Base-by-base conservation (phyloP, 2,329 filamentous ascomycete genomes). In the Camptophora hylomeconis region DNA sequence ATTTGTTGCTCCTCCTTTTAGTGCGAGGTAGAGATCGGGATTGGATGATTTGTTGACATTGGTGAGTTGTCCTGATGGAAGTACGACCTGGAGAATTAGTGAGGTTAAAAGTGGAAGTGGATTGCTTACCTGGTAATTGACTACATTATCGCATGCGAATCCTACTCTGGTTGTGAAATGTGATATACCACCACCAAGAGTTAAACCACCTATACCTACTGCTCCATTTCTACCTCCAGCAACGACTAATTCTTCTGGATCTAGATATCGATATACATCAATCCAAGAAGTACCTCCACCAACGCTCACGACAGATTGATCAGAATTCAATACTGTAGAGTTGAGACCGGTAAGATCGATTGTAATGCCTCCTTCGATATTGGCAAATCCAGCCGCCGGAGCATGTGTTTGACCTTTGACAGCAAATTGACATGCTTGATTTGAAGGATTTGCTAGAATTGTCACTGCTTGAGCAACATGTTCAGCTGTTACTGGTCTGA, bases 321-420 rank as follows among this genome's bases (percentile, higher is more conserved):
- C 46, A 3, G 11, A n/a, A 10, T 36, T 48, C 5, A 56, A 27
- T 6, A 37, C 35, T 8, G 55, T 39, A 3, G 36, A 28, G 18
- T 51, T 47, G 32, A 58, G 37, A 7, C 43, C 38, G 5, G 38
- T 39, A 21, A 57, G 42, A 33, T 46, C 46, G 23, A 57, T 50
- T 7, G 45, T 51, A 22, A 58, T 44, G 5, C 53, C 54, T 2
- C 50, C 58, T 9, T 58, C 46, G 25, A 65, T 61, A 38, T 60
- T 72, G 2, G 67, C 58, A 20, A 61, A 63, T 36, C 62, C 61
- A 11, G 63, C 54, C 41, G 70, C 69, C 3, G 67, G 62, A 32
- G 64, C 67, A 47, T 74, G 69, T 1, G 69, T 70, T 16, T 69
- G 69, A 5, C 63, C 64, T 39, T 68, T 66, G 39, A 69, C 49